These are phyloP conservation scores for Pichia thaimueangensis DNA, from an alignment of 805 yeast genomes.

Conservation along the genomic window DNA sequence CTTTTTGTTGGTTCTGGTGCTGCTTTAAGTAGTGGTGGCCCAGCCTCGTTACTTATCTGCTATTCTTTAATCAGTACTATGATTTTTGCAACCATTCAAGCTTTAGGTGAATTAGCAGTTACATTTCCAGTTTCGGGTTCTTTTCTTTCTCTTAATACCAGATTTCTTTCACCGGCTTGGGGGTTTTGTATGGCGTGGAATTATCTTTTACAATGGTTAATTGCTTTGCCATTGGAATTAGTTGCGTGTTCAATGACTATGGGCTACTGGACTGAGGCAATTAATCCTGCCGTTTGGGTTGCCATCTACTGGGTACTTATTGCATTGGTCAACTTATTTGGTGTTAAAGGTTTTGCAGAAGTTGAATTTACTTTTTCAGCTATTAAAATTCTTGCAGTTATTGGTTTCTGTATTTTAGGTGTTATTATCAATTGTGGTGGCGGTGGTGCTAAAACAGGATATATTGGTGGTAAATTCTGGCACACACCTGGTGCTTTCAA, in stretches of 20 bases:
- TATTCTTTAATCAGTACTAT: slow-evolving; percentile 50
- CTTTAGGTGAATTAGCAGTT: slow-evolving; percentile 54
- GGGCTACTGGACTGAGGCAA: slow-evolving; percentile 36
- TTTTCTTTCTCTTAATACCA: slow-evolving; percentile 47
- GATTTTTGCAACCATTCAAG: slow-evolving; percentile 53
- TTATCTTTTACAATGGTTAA: slow-evolving; percentile 44
- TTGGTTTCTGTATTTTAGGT: slow-evolving; percentile 49
- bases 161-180: slow-evolving; percentile 49
- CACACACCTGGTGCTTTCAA: slow-evolving; percentile 50
- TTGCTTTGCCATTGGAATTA: slow-evolving; percentile 43
- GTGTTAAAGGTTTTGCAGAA: slow-evolving; percentile 59
- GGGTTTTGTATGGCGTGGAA: slow-evolving; percentile 56
- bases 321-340: slow-evolving; percentile 44
- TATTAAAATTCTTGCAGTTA: slow-evolving; percentile 46
- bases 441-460: slow-evolving; percentile 47
- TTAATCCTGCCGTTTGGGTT: slow-evolving; percentile 47
- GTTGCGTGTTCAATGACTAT: slow-evolving; percentile 46
- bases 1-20: slow-evolving; percentile 64
- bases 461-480: slow-evolving; percentile 54
- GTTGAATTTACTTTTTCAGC: slow-evolving; percentile 49
- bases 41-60: slow-evolving; percentile 55
- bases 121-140: slow-evolving; percentile 54
- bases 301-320: slow-evolving; percentile 44
- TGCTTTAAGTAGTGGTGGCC: slow-evolving; percentile 57
- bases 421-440: slow-evolving; percentile 52